phyloP scores from a whole-genome alignment of 2,329 filamentous ascomycete species.

The Botryotinia calthae region DNA sequence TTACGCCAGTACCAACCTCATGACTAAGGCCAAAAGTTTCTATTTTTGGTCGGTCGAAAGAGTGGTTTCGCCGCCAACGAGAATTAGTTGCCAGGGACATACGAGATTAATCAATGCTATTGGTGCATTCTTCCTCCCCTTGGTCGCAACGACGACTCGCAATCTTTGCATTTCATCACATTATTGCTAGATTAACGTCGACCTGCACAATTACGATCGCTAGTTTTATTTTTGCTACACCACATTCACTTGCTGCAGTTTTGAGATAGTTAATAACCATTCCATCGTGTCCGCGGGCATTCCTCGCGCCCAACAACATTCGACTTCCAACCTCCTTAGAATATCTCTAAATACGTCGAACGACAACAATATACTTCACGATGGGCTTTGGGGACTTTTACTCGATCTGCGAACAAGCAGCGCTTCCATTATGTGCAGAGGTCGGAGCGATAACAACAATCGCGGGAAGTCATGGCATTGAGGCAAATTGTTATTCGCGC shows the following conservation, averaged over 20 bases:
- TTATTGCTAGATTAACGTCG: conserved; percentile 21
- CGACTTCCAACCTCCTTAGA: conserved; percentile 25
- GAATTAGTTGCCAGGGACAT: not conserved
- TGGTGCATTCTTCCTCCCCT: conserved; percentile 12
- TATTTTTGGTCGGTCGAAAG: conserved; percentile 3
- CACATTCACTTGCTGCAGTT: conserved; percentile 27
- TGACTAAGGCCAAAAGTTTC: not conserved
- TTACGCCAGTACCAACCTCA: accelerated
- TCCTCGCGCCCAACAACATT: conserved; percentile 17
- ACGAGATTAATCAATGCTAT: conserved; percentile 18
- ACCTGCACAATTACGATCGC: conserved; percentile 22
- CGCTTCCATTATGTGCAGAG: conserved; percentile 82
- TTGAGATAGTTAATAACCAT: conserved; percentile 7
- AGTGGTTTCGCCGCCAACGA: conserved; percentile 22
- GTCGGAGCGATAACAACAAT: conserved; percentile 73
- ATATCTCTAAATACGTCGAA: conserved; percentile 20
- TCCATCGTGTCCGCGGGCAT: conserved; percentile 16
- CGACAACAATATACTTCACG: conserved; percentile 18
- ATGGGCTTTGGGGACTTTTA: conserved; percentile 93
- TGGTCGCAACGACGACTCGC: conserved; percentile 20
- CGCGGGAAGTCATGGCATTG: conserved; percentile 70
- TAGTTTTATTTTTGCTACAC: conserved; percentile 23
- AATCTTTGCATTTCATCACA: conserved; percentile 19
- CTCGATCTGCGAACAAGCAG: conserved; percentile 77
- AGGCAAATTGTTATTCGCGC: conserved; percentile 87